A percentile compares a stretch with the other conserved stretches of the same genome.
Evolutionary conservation across 495 filamentous ascomycete genomes (phyloP).

Genomic region (Hypoxylon perforatum): DNA sequence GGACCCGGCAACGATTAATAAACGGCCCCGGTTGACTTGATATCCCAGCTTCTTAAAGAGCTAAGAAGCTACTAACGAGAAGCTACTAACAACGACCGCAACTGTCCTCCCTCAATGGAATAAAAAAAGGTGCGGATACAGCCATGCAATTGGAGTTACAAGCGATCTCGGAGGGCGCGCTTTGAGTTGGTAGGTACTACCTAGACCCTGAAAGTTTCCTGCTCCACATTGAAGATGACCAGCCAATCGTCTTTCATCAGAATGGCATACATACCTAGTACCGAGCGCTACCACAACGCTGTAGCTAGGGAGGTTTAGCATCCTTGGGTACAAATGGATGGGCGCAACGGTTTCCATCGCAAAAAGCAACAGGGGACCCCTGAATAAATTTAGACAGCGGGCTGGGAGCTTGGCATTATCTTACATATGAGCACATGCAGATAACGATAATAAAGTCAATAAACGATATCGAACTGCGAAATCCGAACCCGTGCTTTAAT

Average conservation of each 20-base stretch:
- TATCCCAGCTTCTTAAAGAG: conserved; percentile 11
- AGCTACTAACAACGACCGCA: conserved; percentile 3
- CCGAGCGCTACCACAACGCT: background rate
- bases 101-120: conserved; percentile 28
- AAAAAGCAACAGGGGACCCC: conserved; percentile 23
- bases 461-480: background rate
- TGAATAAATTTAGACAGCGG: conserved; percentile 20
- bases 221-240: too few relatives aligned
- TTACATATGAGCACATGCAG: conserved; percentile 15
- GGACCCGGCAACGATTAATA: conserved; percentile 23
- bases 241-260: too few relatives aligned
- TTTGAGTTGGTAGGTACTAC: background rate
- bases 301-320: background rate
- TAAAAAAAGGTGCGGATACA: conserved; percentile 29
- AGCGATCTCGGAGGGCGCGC: conserved; percentile 31
- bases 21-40: conserved; percentile 20
- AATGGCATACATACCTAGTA: too few relatives aligned
- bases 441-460: conserved; percentile 8
- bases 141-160: background rate
- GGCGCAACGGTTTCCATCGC: conserved; percentile 6
- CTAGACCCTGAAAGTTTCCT: background rate
- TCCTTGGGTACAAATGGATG: background rate
- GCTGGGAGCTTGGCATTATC: conserved; percentile 25
- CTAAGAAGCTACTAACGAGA: background rate
- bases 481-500: conserved; percentile 9